Base-by-base conservation (phyloP, 2,329 filamentous ascomycete species). In the Diaporthe citriasiana region DNA sequence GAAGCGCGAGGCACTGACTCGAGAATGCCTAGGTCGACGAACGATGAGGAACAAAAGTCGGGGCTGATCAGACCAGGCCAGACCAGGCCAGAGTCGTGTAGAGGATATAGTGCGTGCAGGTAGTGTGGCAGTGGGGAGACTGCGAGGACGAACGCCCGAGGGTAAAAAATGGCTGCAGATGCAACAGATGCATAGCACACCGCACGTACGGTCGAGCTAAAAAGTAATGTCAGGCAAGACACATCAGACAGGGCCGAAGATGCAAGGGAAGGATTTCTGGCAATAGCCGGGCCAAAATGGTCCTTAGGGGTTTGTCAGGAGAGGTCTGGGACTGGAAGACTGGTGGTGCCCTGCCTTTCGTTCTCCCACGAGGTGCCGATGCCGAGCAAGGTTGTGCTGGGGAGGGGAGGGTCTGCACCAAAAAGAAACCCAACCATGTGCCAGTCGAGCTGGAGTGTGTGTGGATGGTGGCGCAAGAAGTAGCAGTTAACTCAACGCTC, bases 1-100 rank as follows among this genome's bases (percentile, higher is more conserved):
- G 51, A 40, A 47, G 70, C 65, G 55, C 60, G 33, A 70, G 55
- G 59, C 45, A 69, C 45, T 74, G 73, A 74, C 73, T 69, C 73
- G 69, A 63, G 63, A 25, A 47, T n/a, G 27, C 66, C 66, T 55
- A 42, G 72, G 55, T 56, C 40, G 27, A 51, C 40, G 42, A 22
- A 57, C 38, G 25, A 63, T 30, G 45, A 25, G 42, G 17, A n/a
- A 30, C 17, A 40, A 19, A 27, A 19, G 50, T 19, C n/a, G n/a
- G n/a, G n/a, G 42, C 30, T 50, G 27, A 65, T 13, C 42, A 25
- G 57, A n/a, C n/a, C 57, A 57, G 22, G 10, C 47, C 27, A 40
- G 19, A 56, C 40, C 35, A 51, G 45, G 40, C 30, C 63, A 27
- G 63, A 38, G 45, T 40, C 33, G 47, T 68, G 33, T 17, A 10